A percentile compares a stretch with the other conserved stretches of the same genome.
phyloP scores from a whole-genome alignment of 495 filamentous ascomycete genomes.

The Aspergillus mulundensis region DNA sequence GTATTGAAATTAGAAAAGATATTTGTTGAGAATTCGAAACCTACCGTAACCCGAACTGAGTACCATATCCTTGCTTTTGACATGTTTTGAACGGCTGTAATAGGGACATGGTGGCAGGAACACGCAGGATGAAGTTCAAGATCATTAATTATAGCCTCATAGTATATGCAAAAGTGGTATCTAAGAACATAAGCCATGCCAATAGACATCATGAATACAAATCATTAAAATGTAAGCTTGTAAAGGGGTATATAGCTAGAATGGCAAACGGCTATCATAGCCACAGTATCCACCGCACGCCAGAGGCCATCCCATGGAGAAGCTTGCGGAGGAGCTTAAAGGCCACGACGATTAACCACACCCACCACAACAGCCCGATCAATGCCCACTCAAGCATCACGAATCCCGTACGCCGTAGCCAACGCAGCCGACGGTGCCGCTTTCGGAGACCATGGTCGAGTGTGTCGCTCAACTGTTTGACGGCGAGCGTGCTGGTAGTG shows the following conservation, averaged over 20 bases:
- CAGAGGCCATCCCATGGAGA: slow-evolving; percentile 52
- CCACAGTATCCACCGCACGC: slow-evolving; percentile 76
- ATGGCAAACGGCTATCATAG: slow-evolving; percentile 29
- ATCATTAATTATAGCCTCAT: neutral
- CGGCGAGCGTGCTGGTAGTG: slow-evolving; percentile 65
- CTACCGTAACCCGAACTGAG: too few species aligned
- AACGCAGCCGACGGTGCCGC: slow-evolving; percentile 65
- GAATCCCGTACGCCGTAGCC: slow-evolving; percentile 66
- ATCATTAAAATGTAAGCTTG: neutral
- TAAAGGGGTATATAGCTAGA: neutral
- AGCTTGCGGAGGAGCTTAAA: slow-evolving; percentile 57
- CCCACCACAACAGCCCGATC: slow-evolving; percentile 77
- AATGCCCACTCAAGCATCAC: slow-evolving; percentile 74
- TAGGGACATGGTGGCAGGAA: too few species aligned
- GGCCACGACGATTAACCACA: slow-evolving; percentile 75
- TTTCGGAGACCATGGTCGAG: slow-evolving; percentile 69
- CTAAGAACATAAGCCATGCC: neutral
- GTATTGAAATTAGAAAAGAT: too few species aligned
- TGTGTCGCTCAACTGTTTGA: slow-evolving; percentile 72
- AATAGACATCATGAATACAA: neutral
- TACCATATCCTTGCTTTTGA: too few species aligned
- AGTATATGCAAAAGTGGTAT: neutral
- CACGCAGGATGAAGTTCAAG: neutral
- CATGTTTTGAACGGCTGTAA: too few species aligned
- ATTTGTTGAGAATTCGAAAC: too few species aligned